Conservation (phyloP, 2,329 filamentous ascomycete species). For the Talaromyces sp. region DNA sequence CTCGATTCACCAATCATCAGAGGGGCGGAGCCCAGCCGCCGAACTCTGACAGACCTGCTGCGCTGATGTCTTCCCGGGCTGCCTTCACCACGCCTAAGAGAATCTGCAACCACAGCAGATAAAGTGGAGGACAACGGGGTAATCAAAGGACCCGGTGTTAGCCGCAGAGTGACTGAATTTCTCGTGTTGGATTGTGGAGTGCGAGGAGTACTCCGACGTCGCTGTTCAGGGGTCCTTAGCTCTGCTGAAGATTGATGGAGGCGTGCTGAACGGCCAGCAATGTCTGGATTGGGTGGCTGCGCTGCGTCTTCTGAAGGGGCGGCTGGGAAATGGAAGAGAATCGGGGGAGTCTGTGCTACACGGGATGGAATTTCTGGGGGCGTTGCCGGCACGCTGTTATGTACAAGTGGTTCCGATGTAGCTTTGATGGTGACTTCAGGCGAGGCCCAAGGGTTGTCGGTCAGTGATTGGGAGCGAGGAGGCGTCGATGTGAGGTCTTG, state of each 20-base stretch:
- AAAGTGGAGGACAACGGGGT: conserved; percentile 56
- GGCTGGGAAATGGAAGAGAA: conserved; percentile 34
- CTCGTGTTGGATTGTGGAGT: conserved; percentile 36
- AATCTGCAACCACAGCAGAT: conserved; percentile 59
- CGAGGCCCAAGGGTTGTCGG: conserved; percentile 33
- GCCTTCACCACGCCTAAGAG: conserved; percentile 53
- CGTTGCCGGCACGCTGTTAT: conserved; percentile 14
- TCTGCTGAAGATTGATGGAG: conserved; percentile 6
- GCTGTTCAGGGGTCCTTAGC: conserved; percentile 17
- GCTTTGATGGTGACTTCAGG: conserved; percentile 13
- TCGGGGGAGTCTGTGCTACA: conserved; percentile 22
- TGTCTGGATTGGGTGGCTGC: conserved; percentile 13
- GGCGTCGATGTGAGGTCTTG: conserved; percentile 21
- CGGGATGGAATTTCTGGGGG: conserved; percentile 17
- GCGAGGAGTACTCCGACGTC: conserved; percentile 25
- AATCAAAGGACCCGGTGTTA: conserved; percentile 54
- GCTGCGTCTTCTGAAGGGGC: conserved; percentile 24
- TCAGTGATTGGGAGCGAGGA: conserved; percentile 25
- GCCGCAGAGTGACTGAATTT: conserved; percentile 45
- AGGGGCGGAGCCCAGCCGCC: conserved; percentile 4
- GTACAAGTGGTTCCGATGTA: conserved; percentile 19
- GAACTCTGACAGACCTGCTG: conserved; percentile 8
- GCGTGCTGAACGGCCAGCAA: conserved; percentile 1
- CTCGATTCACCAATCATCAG: conserved; percentile 6
- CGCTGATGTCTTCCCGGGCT: conserved; percentile 29